Evolutionary conservation across 129 eudicot species (phyloP).

Genomic region (Erigeron canadensis): DNA sequence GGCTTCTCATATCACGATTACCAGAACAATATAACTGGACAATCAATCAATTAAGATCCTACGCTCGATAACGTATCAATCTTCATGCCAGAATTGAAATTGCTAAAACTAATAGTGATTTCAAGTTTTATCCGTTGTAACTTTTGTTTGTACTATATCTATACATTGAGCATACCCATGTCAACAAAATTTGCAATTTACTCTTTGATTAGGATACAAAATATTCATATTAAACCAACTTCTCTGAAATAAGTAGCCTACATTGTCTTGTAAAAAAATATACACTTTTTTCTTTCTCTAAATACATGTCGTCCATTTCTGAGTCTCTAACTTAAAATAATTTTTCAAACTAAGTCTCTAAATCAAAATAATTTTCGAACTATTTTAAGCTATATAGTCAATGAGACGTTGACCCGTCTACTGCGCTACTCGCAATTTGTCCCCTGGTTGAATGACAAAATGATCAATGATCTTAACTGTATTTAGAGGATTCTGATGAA

Average conservation of each 20-base stretch:
- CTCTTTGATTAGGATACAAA: constrained; percentile 6
- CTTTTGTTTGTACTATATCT: too few species aligned
- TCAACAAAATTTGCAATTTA: neutral
- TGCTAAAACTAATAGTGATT: too few species aligned
- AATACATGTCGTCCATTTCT: neutral
- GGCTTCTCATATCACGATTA: too few species aligned
- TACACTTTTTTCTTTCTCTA: neutral
- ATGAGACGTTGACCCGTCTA: constrained; percentile 45
- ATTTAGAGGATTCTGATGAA: constrained; percentile 77
- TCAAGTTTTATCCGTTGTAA: too few species aligned
- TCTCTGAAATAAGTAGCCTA: constrained; percentile 1
- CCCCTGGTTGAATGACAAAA: constrained; percentile 63
- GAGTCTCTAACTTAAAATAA: neutral
- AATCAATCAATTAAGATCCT: too few species aligned
- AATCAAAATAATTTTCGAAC: neutral
- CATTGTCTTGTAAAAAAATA: neutral
- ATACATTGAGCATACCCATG: neutral
- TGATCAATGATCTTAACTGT: constrained; percentile 80
- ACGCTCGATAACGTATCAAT: too few species aligned
- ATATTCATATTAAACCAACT: constrained; percentile 23
- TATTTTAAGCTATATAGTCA: constrained; percentile 24
- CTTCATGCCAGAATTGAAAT: too few species aligned
- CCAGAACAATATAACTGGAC: too few species aligned
- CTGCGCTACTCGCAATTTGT: constrained; percentile 28
- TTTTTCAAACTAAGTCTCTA: constrained; percentile 16